These are phyloP conservation scores for Talaromyces sp. DNA, from an alignment of 2,329 filamentous ascomycete genomes.

Conservation along the genomic window DNA sequence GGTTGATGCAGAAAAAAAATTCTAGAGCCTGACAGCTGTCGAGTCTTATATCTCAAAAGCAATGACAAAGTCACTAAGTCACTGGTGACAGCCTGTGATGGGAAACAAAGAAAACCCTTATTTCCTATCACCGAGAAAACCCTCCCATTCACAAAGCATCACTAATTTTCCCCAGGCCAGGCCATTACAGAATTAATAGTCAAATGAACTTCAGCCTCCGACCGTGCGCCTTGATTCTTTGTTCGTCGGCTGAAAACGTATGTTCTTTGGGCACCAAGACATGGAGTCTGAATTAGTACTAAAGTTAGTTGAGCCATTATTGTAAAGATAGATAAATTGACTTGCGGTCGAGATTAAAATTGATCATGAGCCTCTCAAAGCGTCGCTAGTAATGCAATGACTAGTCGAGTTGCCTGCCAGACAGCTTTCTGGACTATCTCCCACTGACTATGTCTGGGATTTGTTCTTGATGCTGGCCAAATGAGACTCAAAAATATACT, in stretches of 20 bases:
- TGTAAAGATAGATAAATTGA: background rate
- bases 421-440: background rate
- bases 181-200: too few species aligned
- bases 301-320: background rate
- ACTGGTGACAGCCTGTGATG: too few species aligned
- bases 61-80: too few species aligned
- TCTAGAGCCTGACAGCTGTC: too few species aligned
- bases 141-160: too few species aligned
- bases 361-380: background rate
- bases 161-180: too few species aligned
- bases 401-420: background rate
- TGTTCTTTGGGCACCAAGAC: background rate
- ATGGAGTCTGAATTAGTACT: background rate
- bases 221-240: background rate
- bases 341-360: too few species aligned
- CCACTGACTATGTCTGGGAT: background rate
- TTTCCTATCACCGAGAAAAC: background rate
- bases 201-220: too few species aligned
- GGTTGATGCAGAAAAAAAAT: background rate
- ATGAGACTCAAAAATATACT: background rate
- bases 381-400: background rate
- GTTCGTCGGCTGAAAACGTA: background rate
- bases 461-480: background rate
- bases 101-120: too few species aligned
- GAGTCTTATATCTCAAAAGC: background rate